Evolutionary conservation across 1,284 basidiomycete species (phyloP).

Genomic region (Boletus sp.): DNA sequence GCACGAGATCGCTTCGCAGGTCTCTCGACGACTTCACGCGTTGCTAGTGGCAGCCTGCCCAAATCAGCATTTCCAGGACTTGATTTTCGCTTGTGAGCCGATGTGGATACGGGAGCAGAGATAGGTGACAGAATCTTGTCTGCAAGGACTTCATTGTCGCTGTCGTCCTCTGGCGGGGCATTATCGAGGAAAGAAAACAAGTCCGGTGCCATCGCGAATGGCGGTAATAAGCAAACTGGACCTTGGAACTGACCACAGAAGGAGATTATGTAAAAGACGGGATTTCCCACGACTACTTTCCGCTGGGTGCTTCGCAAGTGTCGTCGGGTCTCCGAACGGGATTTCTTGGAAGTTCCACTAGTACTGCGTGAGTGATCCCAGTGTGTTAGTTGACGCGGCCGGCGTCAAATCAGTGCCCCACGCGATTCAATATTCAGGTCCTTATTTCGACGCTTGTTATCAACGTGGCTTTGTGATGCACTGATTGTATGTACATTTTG

Average conservation of each 20-base stretch:
- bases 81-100: slow-evolving; percentile 25
- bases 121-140: not conserved
- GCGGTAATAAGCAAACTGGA: too few relatives aligned
- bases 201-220: slow-evolving; percentile 23
- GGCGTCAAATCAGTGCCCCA: too few relatives aligned
- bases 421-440: too few relatives aligned
- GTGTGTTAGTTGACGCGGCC: too few relatives aligned
- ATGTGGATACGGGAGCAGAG: not conserved
- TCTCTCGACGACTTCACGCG: slow-evolving; percentile 17
- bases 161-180: slow-evolving; percentile 17
- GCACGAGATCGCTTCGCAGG: slow-evolving; percentile 23
- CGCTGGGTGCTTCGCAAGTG: too few relatives aligned
- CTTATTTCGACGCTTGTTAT: too few relatives aligned
- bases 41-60: not conserved
- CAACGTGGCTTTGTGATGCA: too few relatives aligned
- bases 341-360: too few relatives aligned
- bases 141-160: slow-evolving; percentile 19
- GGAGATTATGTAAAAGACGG: not conserved
- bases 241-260: too few relatives aligned
- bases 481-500: too few relatives aligned
- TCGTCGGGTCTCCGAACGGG: too few relatives aligned
- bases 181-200: slow-evolving; percentile 31
- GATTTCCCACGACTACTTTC: not conserved
- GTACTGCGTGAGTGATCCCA: too few relatives aligned
- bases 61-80: slow-evolving; percentile 6